Conservation (phyloP, 1,139 yeast genomes). For the Geotrichum carabidarum region DNA sequence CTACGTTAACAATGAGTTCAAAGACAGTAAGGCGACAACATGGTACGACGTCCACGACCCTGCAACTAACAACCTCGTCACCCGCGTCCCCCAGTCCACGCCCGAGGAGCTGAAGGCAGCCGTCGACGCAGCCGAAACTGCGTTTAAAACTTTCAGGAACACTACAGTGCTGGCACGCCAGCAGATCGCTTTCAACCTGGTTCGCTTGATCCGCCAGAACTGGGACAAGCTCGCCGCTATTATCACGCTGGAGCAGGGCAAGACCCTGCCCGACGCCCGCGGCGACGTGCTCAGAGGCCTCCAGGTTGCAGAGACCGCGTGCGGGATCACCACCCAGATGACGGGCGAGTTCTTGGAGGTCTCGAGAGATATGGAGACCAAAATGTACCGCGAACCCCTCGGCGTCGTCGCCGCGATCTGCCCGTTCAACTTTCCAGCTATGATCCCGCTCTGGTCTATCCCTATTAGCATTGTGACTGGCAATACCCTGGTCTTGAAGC, state of each 20-base stretch:
- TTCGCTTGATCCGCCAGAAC: constrained; percentile 58
- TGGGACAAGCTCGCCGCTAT: constrained; percentile 67
- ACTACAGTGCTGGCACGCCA: constrained; percentile 63
- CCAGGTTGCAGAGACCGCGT: constrained; percentile 70
- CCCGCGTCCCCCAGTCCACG: constrained; percentile 70
- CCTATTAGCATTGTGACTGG: constrained; percentile 74
- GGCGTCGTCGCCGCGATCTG: constrained; percentile 69
- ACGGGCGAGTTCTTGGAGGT: constrained; percentile 67
- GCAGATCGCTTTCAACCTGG: constrained; percentile 70
- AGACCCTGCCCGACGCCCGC: constrained; percentile 68
- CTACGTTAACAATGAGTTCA: constrained; percentile 55
- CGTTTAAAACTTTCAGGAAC: constrained; percentile 57
- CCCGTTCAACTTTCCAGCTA: constrained; percentile 79
- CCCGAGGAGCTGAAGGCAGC: constrained; percentile 62
- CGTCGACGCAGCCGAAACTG: constrained; percentile 57
- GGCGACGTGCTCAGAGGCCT: constrained; percentile 78
- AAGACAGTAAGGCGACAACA: constrained; percentile 50
- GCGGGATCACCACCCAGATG: constrained; percentile 52
- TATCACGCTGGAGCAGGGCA: constrained; percentile 76
- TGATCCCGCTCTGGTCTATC: constrained; percentile 81
- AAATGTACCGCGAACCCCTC: constrained; percentile 60
- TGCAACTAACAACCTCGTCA: constrained; percentile 62
- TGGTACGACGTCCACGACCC: constrained; percentile 78
- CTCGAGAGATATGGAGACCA: constrained; percentile 71
- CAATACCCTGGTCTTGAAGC: constrained; percentile 69